Percentiles rank a stretch among this genome's conserved stretches.
Conservation (phyloP, 1,139 yeast genomes). For the Spencermartinsiella ligniputridi region DNA sequence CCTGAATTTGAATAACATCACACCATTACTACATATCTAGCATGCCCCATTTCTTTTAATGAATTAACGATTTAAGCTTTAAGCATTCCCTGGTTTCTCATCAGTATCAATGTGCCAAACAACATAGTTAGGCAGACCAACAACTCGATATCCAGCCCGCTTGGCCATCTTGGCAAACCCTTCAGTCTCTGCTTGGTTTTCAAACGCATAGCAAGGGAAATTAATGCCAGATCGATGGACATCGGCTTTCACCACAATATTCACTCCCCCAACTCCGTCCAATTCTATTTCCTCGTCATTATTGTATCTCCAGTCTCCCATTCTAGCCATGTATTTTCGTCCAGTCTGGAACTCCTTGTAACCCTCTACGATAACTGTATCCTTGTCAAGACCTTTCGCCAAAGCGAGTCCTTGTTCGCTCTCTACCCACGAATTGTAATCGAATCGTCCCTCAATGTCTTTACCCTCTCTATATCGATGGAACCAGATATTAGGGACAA, state of each 20-base stretch:
- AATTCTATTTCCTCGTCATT: slow-evolving; percentile 63
- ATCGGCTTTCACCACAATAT: slow-evolving; percentile 74
- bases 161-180: slow-evolving; percentile 88
- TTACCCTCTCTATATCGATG: slow-evolving; percentile 73
- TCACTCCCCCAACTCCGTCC: slow-evolving; percentile 91
- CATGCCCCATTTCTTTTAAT: too few species aligned
- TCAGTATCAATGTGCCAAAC: slow-evolving; percentile 52
- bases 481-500: slow-evolving; percentile 86
- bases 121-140: slow-evolving; percentile 86
- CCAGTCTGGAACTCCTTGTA: slow-evolving; percentile 80
- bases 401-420: slow-evolving; percentile 64
- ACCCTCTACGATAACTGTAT: slow-evolving; percentile 87
- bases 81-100: slow-evolving; percentile 16
- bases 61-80: too few species aligned
- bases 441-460: slow-evolving; percentile 79
- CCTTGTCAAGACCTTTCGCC: slow-evolving; percentile 65
- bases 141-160: slow-evolving; percentile 73
- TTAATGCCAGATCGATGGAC: slow-evolving; percentile 80
- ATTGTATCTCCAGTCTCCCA: slow-evolving; percentile 60
- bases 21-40: too few species aligned
- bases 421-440: slow-evolving; percentile 86
- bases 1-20: too few species aligned
- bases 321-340: slow-evolving; percentile 76
- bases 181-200: slow-evolving; percentile 85
- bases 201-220: slow-evolving; percentile 84